Base-by-base conservation (phyloP, 2,329 filamentous ascomycete species). In the Neonectria hederae region DNA sequence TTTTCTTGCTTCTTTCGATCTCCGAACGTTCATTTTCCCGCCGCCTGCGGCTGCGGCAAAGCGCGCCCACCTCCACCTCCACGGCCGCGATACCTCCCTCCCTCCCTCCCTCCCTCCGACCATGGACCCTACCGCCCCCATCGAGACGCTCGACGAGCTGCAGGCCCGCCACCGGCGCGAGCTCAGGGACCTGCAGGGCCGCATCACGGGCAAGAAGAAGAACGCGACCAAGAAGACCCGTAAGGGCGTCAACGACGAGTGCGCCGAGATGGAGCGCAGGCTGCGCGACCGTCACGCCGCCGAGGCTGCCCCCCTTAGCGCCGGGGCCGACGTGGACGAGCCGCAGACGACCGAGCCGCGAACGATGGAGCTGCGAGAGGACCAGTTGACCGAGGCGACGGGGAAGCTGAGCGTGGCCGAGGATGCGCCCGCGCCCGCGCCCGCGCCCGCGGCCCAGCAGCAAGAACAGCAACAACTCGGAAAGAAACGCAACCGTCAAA, bases 141-240 rank as follows among this genome's bases (percentile, higher is more conserved):
- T 57, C 48, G 86, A 88, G 75, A 81, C 84, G 10, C 88, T 96
- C 79, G 94, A 97, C 65, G 89, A 92, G 66, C 82, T 96, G 60
- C 90, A 93, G 72, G 83, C 89, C 40, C 91, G 90, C 51, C 96
- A 99, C 78, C 90, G 93, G 73, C 96, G 93, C 79, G 95, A 99
- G 81, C 89, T 92, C 77, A 90, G 90, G 72, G 95, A 98, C 65
- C 85, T 99, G 26, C 92, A 97, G 78, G 87, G 89, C 54, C 90
- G 91, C 64, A 89, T 97, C 75, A 97, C 93, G 5, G 94, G 91
- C 81, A 98, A 97, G 86, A 99, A 97, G 85, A 98, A 97, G 84
- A 91, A 92, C 71, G 94, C 96, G 17, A 97, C 91, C 51, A 99
- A 98, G 81, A 93, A 89, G 88, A 94, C 86, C 71, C 88, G 83